A percentile compares a stretch with the other conserved stretches of the same genome.
Evolutionary conservation across 2,329 filamentous ascomycete genomes (phyloP).

Genomic region (Xylaria sp.): DNA sequence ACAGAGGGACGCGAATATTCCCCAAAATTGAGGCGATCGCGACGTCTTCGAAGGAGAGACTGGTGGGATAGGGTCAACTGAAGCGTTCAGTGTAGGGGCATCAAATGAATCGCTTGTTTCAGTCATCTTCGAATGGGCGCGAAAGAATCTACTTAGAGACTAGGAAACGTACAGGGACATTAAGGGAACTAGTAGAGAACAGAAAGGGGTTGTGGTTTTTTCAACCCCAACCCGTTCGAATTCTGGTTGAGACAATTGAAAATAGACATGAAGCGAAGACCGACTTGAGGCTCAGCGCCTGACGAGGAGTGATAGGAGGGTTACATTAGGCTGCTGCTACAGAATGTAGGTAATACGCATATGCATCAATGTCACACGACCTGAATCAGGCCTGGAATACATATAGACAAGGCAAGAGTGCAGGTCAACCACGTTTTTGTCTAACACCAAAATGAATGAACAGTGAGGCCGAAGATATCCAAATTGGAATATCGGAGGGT

Average conservation of each 20-base stretch:
- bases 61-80: neutral
- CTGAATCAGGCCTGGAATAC: neutral
- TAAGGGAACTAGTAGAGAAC: neutral
- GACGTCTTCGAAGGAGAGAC: neutral
- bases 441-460: neutral
- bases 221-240: neutral
- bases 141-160: neutral
- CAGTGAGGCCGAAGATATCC: neutral
- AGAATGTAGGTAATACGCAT: neutral
- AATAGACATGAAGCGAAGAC: neutral
- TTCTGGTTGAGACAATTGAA: neutral
- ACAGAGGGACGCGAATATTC: constrained; percentile 5
- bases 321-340: neutral
- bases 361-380: neutral
- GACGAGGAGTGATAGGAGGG: neutral
- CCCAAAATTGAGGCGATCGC: constrained; percentile 8
- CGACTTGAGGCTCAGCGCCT: neutral
- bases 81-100: neutral
- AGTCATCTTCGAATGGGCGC: neutral
- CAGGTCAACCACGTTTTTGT: no score
- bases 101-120: neutral
- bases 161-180: neutral
- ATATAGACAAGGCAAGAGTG: no score
- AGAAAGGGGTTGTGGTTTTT: neutral
- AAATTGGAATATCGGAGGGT: neutral